These are phyloP conservation scores for Neurospora hispaniola DNA, from an alignment of 495 filamentous ascomycete genomes.

Conservation along the genomic window DNA sequence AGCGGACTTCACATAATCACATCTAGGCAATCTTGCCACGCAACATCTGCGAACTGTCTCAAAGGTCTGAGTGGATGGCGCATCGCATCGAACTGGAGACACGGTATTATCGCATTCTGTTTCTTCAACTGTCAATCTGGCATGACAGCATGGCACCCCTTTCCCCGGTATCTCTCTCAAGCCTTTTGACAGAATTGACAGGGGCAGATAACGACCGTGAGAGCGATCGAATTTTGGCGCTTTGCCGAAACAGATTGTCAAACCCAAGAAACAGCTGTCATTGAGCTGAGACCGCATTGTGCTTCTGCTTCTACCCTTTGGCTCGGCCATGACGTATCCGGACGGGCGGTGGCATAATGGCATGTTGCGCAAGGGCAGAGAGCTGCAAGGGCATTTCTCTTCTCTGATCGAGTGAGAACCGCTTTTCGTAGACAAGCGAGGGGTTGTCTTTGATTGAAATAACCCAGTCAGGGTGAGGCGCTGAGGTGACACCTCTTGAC, in stretches of 20 bases:
- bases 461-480: background rate
- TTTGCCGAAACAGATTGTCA: background rate
- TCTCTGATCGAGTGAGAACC: background rate
- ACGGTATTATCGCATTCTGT: background rate
- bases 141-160: background rate
- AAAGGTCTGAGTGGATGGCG: background rate
- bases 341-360: background rate
- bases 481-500: background rate
- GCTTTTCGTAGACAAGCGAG: background rate
- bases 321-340: background rate
- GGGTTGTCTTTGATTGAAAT: background rate
- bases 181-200: background rate
- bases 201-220: background rate
- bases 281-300: background rate
- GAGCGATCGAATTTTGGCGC: background rate
- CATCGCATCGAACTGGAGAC: background rate
- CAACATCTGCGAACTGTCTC: background rate
- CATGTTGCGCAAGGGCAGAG: background rate
- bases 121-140: background rate
- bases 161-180: background rate
- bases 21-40: background rate
- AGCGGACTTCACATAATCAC: background rate
- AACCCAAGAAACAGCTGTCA: background rate
- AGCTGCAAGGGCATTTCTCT: background rate
- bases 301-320: background rate